Percentiles rank a stretch among this genome's conserved stretches.
Conservation (phyloP, 2,329 filamentous ascomycete species). For the Kalmusia sp. region DNA sequence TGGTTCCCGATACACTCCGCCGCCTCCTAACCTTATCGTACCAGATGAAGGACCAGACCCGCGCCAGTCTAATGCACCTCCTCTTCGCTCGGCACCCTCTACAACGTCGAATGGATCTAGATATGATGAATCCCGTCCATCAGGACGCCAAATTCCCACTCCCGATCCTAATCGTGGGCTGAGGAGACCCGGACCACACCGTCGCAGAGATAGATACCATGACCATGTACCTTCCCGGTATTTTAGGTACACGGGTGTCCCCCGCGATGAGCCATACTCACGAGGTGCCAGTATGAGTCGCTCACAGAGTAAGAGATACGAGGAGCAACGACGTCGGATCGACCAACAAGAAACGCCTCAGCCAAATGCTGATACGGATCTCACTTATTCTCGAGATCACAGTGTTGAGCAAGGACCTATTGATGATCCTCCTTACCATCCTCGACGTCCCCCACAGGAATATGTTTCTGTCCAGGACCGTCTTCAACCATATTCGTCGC, state of each 20-base stretch:
- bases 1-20: constrained; percentile 38
- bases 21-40: constrained; percentile 24
- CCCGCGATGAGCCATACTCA: constrained; percentile 43
- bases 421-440: constrained; percentile 32
- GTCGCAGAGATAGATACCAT: constrained; percentile 40
- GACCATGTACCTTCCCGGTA: constrained; percentile 44
- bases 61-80: constrained; percentile 22
- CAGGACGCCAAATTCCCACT: constrained; percentile 33
- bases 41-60: constrained; percentile 23
- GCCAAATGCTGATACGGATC: constrained; percentile 36
- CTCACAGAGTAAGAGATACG: constrained; percentile 44
- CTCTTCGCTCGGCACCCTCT: constrained; percentile 32
- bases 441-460: constrained; percentile 31
- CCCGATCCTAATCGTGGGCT: constrained; percentile 30
- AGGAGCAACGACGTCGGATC: constrained; percentile 43
- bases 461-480: constrained; percentile 45
- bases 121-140: constrained; percentile 33
- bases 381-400: constrained; percentile 39
- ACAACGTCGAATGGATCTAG: constrained; percentile 43
- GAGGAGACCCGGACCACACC: constrained; percentile 36
- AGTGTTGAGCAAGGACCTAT: constrained; percentile 37
- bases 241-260: constrained; percentile 44
- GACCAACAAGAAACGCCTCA: constrained; percentile 46
- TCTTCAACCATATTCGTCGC: constrained; percentile 34
- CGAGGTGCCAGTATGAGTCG: constrained; percentile 44